Base-by-base conservation (phyloP, 1,284 basidiomycete species). In the Cerioporus squamosus region DNA sequence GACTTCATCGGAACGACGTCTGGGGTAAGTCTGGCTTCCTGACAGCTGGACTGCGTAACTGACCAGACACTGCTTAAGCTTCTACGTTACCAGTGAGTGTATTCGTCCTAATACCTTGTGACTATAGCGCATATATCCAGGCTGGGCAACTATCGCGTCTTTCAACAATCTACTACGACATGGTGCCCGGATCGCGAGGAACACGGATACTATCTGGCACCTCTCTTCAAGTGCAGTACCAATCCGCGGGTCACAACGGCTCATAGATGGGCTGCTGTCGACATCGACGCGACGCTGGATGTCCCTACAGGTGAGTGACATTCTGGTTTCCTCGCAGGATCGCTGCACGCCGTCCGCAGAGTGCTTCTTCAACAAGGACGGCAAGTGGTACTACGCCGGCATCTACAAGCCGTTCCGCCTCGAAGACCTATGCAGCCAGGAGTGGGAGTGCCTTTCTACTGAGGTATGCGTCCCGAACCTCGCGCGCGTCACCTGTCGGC, bases 111-210 rank as follows among this genome's bases (percentile, higher is more conserved):
- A 38, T 57, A 40, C 45, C 18, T 33, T 17, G 40, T 38, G 22
- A 40, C 48, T 39, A 33, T 55, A 44, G 33, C 61, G 57, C 56
- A 54, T 57, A 50, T 66, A 23, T 44, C 1, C 59, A 91, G 89
- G 44, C 77, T 91, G 6, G 72, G 79, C 4, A 84, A 85, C 61
- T 87, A 90, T 66, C 82, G 85, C 46, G 79, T 87, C 43, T 78
- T 92, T 44, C 82, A 88, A 55, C 82, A 86, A 55, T 69, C 76
- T 7, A 90, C 87, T 15, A 90, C 90, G 2, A 77, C 79, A 31
- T 92, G 90, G 90, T 90, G 88, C 65, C 82, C 87, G 2, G 88
- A 89, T 39, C 84, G 85, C 44, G 90, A 92, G 74, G 90, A 91
- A 64, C 89, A 91, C 58, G 90, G 90, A 2, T 91, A 88, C 66